Base-by-base conservation (phyloP, 2,329 filamentous ascomycete genomes). In the Coniochaeta sp. region DNA sequence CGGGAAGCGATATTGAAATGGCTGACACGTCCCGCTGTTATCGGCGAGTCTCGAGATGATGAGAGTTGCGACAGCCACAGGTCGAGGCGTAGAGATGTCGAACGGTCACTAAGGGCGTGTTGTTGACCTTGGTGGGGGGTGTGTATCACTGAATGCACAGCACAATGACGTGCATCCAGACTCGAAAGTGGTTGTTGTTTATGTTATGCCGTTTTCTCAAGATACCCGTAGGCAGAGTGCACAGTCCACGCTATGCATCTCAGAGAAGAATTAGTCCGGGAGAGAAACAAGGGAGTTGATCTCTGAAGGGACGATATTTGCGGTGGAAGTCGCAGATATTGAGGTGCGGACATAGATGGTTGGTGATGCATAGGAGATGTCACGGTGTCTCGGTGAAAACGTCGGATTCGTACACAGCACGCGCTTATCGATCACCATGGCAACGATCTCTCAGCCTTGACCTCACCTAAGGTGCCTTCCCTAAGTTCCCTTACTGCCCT, bases 71-170 rank as follows among this genome's bases (percentile, higher is more conserved):
- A 17, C 47, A 31, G 14, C 24, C 31, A 34, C 59, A 22, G 17
- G 54, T 36, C 50, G 47, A 61, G 60, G 52, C 22, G 9, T 40
- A 6, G 55, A 58, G 43, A 60, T 61, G 61, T 62, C 38, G 57
- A 58, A 31, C 24, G 40, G 61, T 62, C 56, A 57, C 26, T 24
- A 43, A 58, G n/a, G 58, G 59, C 59, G 17, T 36, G 14, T 56
- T 62, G 52, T 64, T 62, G 62, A 61, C 43, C 34, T 59, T 61
- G 62, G 64, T 58, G 65, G 64, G 65, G 64, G 67, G 66, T 61
- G 62, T 38, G 31, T 62, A 58, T 63, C 64, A 66, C 64, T n/a
- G 61, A 67, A 52, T 52, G 60, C 59, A 62, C 64, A 24, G 6
- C 43, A 22, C 43, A 52, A 52, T 52, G 47, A 52, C 47, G 47